Evolutionary conservation across 192 early-diverging fungal species (phyloP), one percentile per base, ranked within the genome.

Genomic region (Backusella morwellensis): DNA sequence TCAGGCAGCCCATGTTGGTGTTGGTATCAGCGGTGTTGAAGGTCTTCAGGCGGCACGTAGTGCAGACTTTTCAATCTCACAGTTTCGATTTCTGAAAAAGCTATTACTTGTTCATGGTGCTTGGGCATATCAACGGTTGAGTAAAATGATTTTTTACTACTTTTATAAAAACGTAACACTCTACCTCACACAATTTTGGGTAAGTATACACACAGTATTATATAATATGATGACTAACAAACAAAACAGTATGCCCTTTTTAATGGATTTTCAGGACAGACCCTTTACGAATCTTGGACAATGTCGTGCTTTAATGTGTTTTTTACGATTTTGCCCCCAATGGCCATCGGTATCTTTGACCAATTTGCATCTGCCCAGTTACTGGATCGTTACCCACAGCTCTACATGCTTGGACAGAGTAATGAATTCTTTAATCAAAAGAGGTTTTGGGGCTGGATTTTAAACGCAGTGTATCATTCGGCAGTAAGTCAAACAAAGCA

Each of bases 111-210:
- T 97, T n/a, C 97, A 98, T 78, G 97, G 97, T 4, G 88, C 91
- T 1, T 98, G 96, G 94, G 94, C 95, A 47, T 98, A 98, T 85
- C 90, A 94, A 68, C 86, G 97, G 29, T 85, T 97, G 73, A 92
- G 92, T 86, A 98, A 98, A 87, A 87, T 98, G 78, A 95, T 97
- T 63, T 90, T 98, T 63, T 98, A 94, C 83, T 95, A 93, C 68
- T 98, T 98, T 85, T 98, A 98, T 89, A 98, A 98, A 87, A 97
- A 97, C 80, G 96, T 98, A 63, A 92, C 95, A 59, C 87, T 98
- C 78, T 97, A 97, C 87, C 88, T 97, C 75, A 97, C 96, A 70
- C 96, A 97, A 88, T 93, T 98, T 75, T 98, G 97, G 97, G 89
- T 86, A 77, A 76, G 79, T n/a, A 26, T n/a, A 26, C 19, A 11